A percentile compares a stretch with the other conserved stretches of the same genome.
phyloP scores from a whole-genome alignment of 2,329 filamentous ascomycete genomes.

The Colletotrichum somersetense region DNA sequence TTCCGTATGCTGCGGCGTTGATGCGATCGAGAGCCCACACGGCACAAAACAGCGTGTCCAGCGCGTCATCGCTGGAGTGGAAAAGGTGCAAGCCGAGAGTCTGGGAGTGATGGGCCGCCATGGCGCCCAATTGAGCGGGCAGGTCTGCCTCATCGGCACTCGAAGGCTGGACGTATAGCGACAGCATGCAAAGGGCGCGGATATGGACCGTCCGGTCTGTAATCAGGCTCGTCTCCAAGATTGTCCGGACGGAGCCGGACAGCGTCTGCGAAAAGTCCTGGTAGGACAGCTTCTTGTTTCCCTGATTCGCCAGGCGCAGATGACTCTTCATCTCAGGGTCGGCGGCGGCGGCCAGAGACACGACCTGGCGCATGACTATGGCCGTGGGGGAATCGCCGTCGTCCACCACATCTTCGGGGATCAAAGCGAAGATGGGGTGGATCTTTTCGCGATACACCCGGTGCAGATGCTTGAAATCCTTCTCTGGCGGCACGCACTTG shows the following conservation, averaged over 20 bases:
- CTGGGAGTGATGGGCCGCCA: conserved; percentile 69
- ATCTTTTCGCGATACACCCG: conserved; percentile 64
- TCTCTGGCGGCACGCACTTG: conserved; percentile 60
- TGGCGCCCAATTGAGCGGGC: conserved; percentile 65
- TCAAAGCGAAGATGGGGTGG: conserved; percentile 67
- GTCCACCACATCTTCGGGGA: conserved; percentile 55
- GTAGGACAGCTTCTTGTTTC: conserved; percentile 55
- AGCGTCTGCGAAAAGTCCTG: conserved; percentile 63
- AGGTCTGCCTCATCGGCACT: conserved; percentile 66
- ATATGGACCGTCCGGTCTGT: conserved; percentile 67
- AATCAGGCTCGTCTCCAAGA: conserved; percentile 67
- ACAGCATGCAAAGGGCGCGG: conserved; percentile 65
- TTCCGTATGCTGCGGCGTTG: conserved; percentile 70
- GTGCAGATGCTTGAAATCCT: conserved; percentile 60
- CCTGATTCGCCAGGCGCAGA: conserved; percentile 58
- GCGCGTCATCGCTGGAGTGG: conserved; percentile 52
- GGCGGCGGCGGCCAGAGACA: conserved; percentile 67
- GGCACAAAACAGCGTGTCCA: conserved; percentile 67
- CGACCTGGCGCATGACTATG: conserved; percentile 65
- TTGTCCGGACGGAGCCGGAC: conserved; percentile 61
- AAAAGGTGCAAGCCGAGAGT: conserved; percentile 68
- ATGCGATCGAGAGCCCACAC: conserved; percentile 73
- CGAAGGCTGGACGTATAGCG: conserved; percentile 70
- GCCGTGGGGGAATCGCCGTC: conserved; percentile 50
- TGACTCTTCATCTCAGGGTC: conserved; percentile 60